Conservation (phyloP, 345 rosid species). For the Aegle marmelos region DNA sequence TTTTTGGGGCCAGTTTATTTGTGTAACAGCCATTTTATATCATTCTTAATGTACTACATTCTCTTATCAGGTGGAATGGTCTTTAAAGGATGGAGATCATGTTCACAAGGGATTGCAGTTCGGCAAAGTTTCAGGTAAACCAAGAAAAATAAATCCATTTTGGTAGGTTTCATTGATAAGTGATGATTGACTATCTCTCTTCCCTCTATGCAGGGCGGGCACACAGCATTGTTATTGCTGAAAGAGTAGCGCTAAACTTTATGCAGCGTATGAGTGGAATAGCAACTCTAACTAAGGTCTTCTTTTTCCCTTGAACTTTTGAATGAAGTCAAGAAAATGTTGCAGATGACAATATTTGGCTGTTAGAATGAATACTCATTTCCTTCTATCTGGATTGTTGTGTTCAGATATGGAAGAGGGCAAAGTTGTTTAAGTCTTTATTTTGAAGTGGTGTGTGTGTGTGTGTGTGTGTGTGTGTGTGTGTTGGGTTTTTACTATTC, state of each 20-base stretch:
- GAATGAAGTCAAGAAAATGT: background rate
- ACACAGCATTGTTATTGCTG: conserved; percentile 80
- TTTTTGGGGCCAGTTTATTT: conserved; percentile 9
- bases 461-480: no score
- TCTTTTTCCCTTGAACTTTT: conserved; percentile 4
- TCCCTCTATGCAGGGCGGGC: conserved; percentile 56
- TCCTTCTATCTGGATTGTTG: background rate
- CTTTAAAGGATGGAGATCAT: conserved; percentile 74
- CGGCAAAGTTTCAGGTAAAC: conserved; percentile 78
- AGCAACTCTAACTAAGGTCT: conserved; percentile 91
- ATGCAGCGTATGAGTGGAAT: conserved; percentile 99
- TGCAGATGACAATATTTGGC: background rate
- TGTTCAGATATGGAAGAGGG: background rate
- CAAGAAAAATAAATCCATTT: background rate
- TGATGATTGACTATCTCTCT: background rate
- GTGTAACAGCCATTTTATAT: conserved; percentile 14
- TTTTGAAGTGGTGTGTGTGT: background rate
- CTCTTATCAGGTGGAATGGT: conserved; percentile 75
- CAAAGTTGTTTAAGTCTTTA: background rate
- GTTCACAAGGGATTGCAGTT: conserved; percentile 82
- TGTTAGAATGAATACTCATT: background rate
- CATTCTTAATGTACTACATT: conserved; percentile 9
- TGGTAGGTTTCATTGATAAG: background rate
- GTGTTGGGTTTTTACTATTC: no score
- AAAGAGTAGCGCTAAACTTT: conserved; percentile 88